Percentiles rank a stretch among this genome's conserved stretches.
phyloP scores from a whole-genome alignment of 306 rosid genomes.

The Pterocarpus macrocarpus region DNA sequence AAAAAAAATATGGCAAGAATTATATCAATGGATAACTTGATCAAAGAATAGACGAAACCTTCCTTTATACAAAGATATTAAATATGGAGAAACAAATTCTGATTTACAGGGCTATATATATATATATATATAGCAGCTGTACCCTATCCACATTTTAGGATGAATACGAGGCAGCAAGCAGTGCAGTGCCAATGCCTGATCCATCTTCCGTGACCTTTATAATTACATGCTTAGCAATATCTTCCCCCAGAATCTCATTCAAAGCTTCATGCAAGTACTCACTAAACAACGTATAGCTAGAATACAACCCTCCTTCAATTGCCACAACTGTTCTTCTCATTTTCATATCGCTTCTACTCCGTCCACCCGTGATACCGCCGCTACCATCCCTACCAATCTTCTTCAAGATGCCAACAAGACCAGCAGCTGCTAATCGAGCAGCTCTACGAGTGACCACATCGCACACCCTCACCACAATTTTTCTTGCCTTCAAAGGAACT shows the following conservation, averaged over 20 bases:
- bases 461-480: slow-evolving; percentile 77
- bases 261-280: slow-evolving; percentile 85
- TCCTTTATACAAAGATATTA: slow-evolving; percentile 63
- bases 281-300: slow-evolving; percentile 72
- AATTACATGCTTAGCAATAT: slow-evolving; percentile 75
- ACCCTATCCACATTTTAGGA: slow-evolving; percentile 73
- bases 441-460: slow-evolving; percentile 89
- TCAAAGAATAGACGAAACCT: slow-evolving; percentile 65
- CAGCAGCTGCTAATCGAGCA: slow-evolving; percentile 91
- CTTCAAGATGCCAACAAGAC: slow-evolving; percentile 87
- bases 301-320: slow-evolving; percentile 82
- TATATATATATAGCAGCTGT: slow-evolving; percentile 67
- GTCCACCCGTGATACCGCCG: slow-evolving; percentile 81
- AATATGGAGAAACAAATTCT: slow-evolving; percentile 67
- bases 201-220: slow-evolving; percentile 88
- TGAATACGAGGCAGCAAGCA: slow-evolving; percentile 85
- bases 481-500: slow-evolving; percentile 73
- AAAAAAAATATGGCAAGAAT: slow-evolving; percentile 45
- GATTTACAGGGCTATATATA: slow-evolving; percentile 82
- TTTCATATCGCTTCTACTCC: slow-evolving; percentile 67
- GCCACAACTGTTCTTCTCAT: slow-evolving; percentile 83
- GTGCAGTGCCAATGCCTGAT: slow-evolving; percentile 85
- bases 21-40: slow-evolving; percentile 49
- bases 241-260: slow-evolving; percentile 82
- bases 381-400: slow-evolving; percentile 93